Conservation (phyloP, 139 green algal species). For the Gonium pectorale region DNA sequence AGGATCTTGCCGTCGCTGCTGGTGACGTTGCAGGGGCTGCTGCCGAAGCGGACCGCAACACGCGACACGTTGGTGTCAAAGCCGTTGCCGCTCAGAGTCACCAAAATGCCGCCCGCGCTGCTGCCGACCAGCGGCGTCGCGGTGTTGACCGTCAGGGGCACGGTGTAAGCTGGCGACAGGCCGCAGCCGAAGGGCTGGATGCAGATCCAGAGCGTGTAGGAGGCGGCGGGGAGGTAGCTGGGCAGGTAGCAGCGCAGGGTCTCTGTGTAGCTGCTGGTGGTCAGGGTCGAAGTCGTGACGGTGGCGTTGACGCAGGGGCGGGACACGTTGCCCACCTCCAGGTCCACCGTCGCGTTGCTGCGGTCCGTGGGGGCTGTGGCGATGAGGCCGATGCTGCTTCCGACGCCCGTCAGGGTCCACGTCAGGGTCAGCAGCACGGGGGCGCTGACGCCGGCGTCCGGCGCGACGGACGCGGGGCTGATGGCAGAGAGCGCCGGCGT, state of each 20-base stretch:
- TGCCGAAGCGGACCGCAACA: constrained; percentile 23
- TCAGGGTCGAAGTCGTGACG: not conserved
- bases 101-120: constrained; percentile 37
- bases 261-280: not conserved
- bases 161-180: not conserved
- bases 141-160: constrained; percentile 23
- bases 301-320: not conserved
- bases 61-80: constrained; percentile 22
- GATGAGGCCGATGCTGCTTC: constrained; percentile 16
- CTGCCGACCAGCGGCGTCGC: not conserved
- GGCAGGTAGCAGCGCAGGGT: constrained; percentile 21
- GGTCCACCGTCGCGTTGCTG: constrained; percentile 7
- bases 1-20: not conserved
- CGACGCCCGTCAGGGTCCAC: not conserved
- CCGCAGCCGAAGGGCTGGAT: constrained; percentile 33
- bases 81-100: constrained; percentile 42
- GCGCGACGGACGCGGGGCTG: not conserved
- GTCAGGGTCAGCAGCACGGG: not conserved
- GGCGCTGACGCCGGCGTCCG: not conserved
- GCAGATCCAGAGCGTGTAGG: constrained; percentile 46
- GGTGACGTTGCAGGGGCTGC: not conserved
- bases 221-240: constrained; percentile 16
- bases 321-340: not conserved
- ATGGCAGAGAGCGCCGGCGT: not conserved
- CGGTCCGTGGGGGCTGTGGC: not conserved